Evolutionary conservation across 108 stramenopile genomes (phyloP), one percentile per base, ranked within the genome.

Genomic region (Licmophora abbreviata): DNA sequence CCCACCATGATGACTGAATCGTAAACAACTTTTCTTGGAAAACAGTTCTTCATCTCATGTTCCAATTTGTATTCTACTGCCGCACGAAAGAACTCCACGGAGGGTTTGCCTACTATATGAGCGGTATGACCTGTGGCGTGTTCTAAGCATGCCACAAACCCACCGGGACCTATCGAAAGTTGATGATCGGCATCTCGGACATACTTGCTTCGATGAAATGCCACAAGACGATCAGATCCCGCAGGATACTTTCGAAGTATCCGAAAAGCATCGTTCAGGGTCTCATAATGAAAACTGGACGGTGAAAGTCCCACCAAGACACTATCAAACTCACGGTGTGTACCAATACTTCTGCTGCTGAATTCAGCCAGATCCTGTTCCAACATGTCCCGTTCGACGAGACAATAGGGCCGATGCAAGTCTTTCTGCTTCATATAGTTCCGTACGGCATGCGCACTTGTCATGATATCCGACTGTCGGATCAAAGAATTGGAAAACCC

Each of bases 301-400:
- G 85, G 85, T 28, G 85, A 79, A 44, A 87, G 61, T 18, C 81
- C 85, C 27, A 87, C 67, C 12, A 87, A 40, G 5, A 87, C 85
- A 45, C 67, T 74, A 56, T 83, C 66, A 29, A 37, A 20, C 40
- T 50, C 2, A 49, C 61, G 15, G 58, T 34, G 0, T 40, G 50
- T 20, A 30, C n/a, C 23, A 74, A 71, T 44, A 79, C 77, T 34
- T 65, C 32, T 15, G 66, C 18, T 26, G 67, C 47, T 15, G 56
- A 59, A 49, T 79, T 77, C n/a, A n/a, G n/a, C n/a, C n/a, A n/a
- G n/a, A n/a, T n/a, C n/a, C n/a, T n/a, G n/a, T n/a, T n/a, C n/a
- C n/a, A n/a, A n/a, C n/a, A n/a, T n/a, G n/a, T n/a, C n/a, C n/a
- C n/a, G n/a, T 59, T 81, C 80, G 40, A 79, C 49, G 12, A 85